Evolutionary conservation across 176 grass and related monocot genomes (phyloP).

Genomic region (Rhipidocladum racemiflorum): DNA sequence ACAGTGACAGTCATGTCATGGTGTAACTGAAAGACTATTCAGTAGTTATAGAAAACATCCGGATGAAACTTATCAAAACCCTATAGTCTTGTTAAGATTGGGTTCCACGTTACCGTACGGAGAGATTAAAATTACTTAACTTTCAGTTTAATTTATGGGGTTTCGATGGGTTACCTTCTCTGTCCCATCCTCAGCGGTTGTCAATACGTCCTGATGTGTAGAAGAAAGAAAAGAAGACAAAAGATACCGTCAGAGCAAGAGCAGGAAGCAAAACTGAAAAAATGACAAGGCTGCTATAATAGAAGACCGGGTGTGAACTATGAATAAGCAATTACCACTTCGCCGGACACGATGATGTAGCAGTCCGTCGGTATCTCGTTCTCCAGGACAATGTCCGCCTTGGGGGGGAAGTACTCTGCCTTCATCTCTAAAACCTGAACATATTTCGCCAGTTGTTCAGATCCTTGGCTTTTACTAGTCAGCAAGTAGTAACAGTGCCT

Average conservation of each 20-base stretch:
- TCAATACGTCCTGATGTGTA: constrained; percentile 5
- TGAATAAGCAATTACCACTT: constrained; percentile 22
- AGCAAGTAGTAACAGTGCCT: background rate
- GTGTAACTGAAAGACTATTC: background rate
- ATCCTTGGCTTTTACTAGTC: background rate
- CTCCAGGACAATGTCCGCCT: constrained; percentile 45
- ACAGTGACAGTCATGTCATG: background rate
- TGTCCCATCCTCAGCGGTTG: background rate
- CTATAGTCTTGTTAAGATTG: background rate
- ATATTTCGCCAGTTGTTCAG: background rate
- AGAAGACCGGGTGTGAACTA: background rate
- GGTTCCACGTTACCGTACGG: background rate
- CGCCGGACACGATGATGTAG: constrained; percentile 52
- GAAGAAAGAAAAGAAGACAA: no score
- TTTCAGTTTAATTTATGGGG: background rate
- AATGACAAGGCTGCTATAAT: background rate
- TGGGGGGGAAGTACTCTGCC: constrained; percentile 48
- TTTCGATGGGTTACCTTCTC: constrained; percentile 9
- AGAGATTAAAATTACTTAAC: background rate
- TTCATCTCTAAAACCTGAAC: constrained; percentile 40
- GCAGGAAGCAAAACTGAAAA: background rate
- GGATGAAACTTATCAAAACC: no score
- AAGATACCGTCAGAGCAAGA: background rate
- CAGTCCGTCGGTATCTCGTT: constrained; percentile 49
- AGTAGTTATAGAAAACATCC: background rate